A percentile compares a stretch with the other conserved stretches of the same genome.
These are phyloP conservation scores for Chrysanthemum seticuspe DNA, from an alignment of 129 eudicot genomes.

Conservation along the genomic window DNA sequence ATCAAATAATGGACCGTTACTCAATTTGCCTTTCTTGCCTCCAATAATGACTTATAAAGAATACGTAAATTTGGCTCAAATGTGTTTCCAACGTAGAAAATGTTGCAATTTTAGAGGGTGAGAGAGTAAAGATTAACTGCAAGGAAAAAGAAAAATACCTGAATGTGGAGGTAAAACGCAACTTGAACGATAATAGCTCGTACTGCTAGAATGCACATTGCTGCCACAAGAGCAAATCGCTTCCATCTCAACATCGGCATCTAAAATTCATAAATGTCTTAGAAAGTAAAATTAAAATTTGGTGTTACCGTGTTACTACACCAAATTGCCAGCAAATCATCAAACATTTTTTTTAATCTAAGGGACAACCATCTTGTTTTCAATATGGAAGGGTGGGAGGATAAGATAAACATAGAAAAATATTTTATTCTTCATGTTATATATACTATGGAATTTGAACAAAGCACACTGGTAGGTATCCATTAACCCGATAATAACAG, in stretches of 20 bases:
- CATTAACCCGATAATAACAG: no score
- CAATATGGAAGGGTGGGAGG: background rate
- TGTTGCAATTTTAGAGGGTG: background rate
- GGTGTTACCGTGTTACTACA: background rate
- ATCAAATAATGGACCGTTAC: background rate
- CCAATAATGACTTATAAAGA: background rate
- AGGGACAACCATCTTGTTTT: background rate
- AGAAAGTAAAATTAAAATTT: conserved; percentile 10
- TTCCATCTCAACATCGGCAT: conserved; percentile 94
- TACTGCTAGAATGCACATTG: conserved; percentile 95
- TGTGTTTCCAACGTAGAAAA: background rate
- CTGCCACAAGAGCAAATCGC: conserved; percentile 87
- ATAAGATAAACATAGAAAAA: background rate
- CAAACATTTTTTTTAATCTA: background rate
- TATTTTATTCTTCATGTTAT: no score
- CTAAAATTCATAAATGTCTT: conserved; percentile 38
- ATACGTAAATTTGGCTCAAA: background rate
- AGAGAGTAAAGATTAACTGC: background rate
- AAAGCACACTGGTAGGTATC: no score
- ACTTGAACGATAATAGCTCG: conserved; percentile 94
- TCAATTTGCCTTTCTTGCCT: background rate
- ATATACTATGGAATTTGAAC: no score
- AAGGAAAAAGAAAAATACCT: conserved; percentile 42
- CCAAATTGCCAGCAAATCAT: conserved; percentile 7
- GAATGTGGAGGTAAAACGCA: conserved; percentile 90